Percentiles rank a stretch among this genome's conserved stretches.
phyloP scores from a whole-genome alignment of 1,139 yeast species.

The Geotrichum histeridarum region DNA sequence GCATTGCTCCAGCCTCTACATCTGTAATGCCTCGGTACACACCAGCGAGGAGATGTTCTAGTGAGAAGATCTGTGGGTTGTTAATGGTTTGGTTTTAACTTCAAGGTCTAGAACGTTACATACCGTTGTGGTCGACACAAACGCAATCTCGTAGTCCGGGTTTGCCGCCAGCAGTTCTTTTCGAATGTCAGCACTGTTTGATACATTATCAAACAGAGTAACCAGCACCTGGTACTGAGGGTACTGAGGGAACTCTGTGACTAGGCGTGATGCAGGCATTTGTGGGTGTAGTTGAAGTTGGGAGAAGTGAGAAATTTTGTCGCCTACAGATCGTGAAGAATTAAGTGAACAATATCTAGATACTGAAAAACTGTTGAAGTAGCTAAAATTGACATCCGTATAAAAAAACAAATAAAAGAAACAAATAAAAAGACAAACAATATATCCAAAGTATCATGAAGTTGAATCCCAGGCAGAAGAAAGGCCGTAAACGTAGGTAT shows the following conservation, averaged over 20 bases:
- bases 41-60: conserved; percentile 49
- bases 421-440: not conserved
- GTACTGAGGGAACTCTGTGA: conserved; percentile 43
- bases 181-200: conserved; percentile 26
- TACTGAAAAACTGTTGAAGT: not conserved
- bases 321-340: too few relatives aligned
- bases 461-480: not conserved
- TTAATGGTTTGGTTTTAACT: not conserved
- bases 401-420: too few relatives aligned
- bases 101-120: not conserved
- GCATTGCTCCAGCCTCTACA: conserved; percentile 36
- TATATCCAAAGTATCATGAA: not conserved
- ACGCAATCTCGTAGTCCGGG: conserved; percentile 43
- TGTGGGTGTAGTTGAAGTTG: not conserved
- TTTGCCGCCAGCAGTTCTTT: conserved; percentile 29
- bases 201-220: conserved; percentile 42
- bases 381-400: too few relatives aligned
- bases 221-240: conserved; percentile 38
- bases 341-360: too few relatives aligned
- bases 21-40: conserved; percentile 49
- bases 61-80: conserved; percentile 31
- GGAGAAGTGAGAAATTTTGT: not conserved
- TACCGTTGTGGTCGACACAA: conserved; percentile 44
- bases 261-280: conserved; percentile 6
- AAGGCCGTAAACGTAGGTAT: not conserved